Base-by-base conservation (phyloP, 495 filamentous ascomycete genomes). In the Neurospora tetrasperma region DNA sequence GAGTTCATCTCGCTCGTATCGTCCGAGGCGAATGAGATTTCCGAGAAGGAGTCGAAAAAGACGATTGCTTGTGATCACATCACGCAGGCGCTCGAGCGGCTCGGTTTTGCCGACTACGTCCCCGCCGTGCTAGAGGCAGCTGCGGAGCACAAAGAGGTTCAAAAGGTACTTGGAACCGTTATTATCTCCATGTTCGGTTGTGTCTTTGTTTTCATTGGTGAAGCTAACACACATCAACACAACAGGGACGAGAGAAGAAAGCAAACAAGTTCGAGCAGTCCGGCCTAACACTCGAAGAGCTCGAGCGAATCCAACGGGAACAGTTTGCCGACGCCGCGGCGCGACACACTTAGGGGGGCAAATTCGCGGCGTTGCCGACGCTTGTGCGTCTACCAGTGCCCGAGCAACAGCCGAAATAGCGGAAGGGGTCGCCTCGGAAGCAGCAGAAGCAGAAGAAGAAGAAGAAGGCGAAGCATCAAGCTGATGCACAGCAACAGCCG, bases 1-100 rank as follows among this genome's bases (percentile, higher is more conserved):
- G 96, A 99, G 79, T 99, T 98, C 84, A 98, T 99, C 81, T 98
- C 96, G 11, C 87, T 99, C 71, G 92, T 99, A 71, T 97, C 94
- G 35, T 96, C 93, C 43, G 94, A 99, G 84, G 96, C 96, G 10
- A 99, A 99, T 80, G 96, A 99, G 76, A 99, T 99, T 74, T 93
- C 94, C 18, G 96, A 99, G 82, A 97, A 95, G 78, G 96, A 99
- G 75, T 91, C 94, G 12, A 99, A 99, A 87, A 99, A 99, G 85
- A 99, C 96, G 0, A 99, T 99, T 71, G 94, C 94, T 0, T 94
- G 92, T 75, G 96, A 99, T 77, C 96, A 99, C 82, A 94, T 98
- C 75, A 94, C 94, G 76, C 93, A 93, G 78, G 96, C 96, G 5
- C 85, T 99, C 46, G 89, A 91, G 70, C 91, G 96, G 76, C 88